phyloP scores from a whole-genome alignment of 306 rosid genomes.

The Dicorynia guianensis region DNA sequence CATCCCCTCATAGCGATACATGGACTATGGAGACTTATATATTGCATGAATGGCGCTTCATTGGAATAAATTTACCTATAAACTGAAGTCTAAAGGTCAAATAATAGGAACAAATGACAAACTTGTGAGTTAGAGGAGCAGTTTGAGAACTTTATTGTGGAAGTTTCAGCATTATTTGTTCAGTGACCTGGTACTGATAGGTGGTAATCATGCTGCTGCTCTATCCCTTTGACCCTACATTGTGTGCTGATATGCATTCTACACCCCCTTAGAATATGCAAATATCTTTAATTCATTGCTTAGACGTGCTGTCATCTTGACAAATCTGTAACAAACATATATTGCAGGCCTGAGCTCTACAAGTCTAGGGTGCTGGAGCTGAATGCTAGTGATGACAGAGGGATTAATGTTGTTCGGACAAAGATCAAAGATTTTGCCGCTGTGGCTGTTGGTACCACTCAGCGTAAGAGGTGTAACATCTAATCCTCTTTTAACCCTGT shows the following conservation, averaged over 20 bases:
- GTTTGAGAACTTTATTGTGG: neutral
- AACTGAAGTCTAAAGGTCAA: too few relatives aligned
- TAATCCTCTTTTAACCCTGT: conserved; percentile 4
- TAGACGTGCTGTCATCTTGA: neutral
- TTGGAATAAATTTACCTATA: neutral
- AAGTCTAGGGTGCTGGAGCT: conserved; percentile 69
- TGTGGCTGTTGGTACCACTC: conserved; percentile 56
- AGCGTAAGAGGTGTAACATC: conserved; percentile 55
- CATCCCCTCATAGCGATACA: neutral
- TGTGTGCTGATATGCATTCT: neutral
- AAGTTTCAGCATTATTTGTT: neutral
- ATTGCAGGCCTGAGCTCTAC: conserved; percentile 72
- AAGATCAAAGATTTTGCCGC: conserved; percentile 70
- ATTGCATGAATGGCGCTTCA: neutral
- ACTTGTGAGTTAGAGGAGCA: conserved; percentile 4
- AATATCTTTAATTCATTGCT: neutral
- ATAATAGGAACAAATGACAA: neutral
- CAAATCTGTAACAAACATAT: neutral
- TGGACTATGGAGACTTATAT: neutral
- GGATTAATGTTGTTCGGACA: conserved; percentile 70
- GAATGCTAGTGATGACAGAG: conserved; percentile 78
- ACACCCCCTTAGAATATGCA: neutral
- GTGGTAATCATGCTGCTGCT: neutral
- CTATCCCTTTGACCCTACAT: neutral
- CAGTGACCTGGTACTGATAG: conserved; percentile 8